Evolutionary conservation across 768 basidiomycete species (phyloP).

Genomic region (Tricholoma sp.): DNA sequence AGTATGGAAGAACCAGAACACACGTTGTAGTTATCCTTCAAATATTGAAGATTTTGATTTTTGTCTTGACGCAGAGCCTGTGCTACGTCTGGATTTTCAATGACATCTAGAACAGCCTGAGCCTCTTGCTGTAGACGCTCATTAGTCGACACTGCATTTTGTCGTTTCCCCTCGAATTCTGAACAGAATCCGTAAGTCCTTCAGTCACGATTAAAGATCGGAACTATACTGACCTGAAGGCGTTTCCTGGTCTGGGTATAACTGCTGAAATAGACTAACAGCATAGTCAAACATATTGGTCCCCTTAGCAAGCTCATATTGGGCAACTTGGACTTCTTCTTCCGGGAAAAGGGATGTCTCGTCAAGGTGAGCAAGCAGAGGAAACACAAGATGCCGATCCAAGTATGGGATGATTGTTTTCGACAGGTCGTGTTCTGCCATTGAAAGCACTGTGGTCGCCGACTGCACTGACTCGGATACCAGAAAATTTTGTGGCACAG

Average conservation of each 20-base stretch:
- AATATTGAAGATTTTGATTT: slow-evolving; percentile 90
- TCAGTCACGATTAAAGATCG: not conserved
- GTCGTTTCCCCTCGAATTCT: slow-evolving; percentile 86
- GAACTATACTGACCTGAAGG: slow-evolving; percentile 51
- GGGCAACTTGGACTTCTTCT: slow-evolving; percentile 79
- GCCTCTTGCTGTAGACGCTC: slow-evolving; percentile 86
- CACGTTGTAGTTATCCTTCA: slow-evolving; percentile 90
- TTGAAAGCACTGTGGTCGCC: slow-evolving; percentile 17
- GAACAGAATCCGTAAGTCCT: slow-evolving; percentile 2
- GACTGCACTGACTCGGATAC: not conserved
- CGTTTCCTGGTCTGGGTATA: slow-evolving; percentile 66
- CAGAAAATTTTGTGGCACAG: slow-evolving; percentile 5
- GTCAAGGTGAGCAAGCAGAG: slow-evolving; percentile 83
- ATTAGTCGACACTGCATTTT: slow-evolving; percentile 77
- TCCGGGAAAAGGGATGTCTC: slow-evolving; percentile 72
- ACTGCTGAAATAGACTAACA: slow-evolving; percentile 70
- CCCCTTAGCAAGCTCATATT: slow-evolving; percentile 95
- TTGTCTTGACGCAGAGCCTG: slow-evolving; percentile 94
- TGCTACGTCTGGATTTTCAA: slow-evolving; percentile 95
- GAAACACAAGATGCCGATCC: slow-evolving; percentile 93
- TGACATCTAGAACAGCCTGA: slow-evolving; percentile 89
- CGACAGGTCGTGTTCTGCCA: slow-evolving; percentile 91
- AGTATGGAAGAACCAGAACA: slow-evolving; percentile 17
- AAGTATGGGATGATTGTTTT: slow-evolving; percentile 87
- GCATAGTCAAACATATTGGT: slow-evolving; percentile 99